Conservation (phyloP, 1,284 basidiomycete genomes). For the Phellopilus nigrolimitatus region DNA sequence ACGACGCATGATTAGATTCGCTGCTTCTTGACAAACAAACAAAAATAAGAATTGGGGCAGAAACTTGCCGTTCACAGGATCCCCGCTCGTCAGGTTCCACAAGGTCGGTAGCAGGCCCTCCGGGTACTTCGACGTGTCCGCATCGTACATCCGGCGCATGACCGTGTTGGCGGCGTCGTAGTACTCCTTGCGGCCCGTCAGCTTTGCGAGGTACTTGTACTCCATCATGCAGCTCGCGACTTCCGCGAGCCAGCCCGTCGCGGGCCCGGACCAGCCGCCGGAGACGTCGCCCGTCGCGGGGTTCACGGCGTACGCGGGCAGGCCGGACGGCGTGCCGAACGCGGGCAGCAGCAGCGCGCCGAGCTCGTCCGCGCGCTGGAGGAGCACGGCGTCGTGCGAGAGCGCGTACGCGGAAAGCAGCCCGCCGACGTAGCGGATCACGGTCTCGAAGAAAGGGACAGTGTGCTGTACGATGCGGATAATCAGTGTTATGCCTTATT, state of each 20-base stretch:
- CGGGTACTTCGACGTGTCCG: constrained; percentile 16
- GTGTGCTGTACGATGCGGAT: constrained; percentile 13
- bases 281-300: constrained; percentile 25
- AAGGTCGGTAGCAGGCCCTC: constrained; percentile 16
- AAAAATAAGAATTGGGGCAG: neutral
- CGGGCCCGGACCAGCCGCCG: constrained; percentile 4
- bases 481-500: constrained; percentile 14
- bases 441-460: constrained; percentile 69
- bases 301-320: constrained; percentile 47
- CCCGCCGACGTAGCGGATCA: constrained; percentile 73
- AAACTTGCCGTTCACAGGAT: constrained; percentile 15
- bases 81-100: constrained; percentile 15
- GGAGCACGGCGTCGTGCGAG: constrained; percentile 48
- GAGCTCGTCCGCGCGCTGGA: constrained; percentile 48
- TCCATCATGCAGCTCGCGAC: constrained; percentile 55
- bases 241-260: constrained; percentile 34
- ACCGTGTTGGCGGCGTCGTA: constrained; percentile 39
- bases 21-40: neutral
- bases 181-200: constrained; percentile 50
- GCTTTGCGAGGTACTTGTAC: constrained; percentile 59
- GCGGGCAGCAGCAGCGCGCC: constrained; percentile 45
- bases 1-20: neutral
- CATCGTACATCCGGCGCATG: constrained; percentile 19
- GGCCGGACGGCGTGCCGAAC: constrained; percentile 45
- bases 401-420: constrained; percentile 68